Evolutionary conservation across 2,329 filamentous ascomycete species (phyloP).

Genomic region (Fusarium penzigii): DNA sequence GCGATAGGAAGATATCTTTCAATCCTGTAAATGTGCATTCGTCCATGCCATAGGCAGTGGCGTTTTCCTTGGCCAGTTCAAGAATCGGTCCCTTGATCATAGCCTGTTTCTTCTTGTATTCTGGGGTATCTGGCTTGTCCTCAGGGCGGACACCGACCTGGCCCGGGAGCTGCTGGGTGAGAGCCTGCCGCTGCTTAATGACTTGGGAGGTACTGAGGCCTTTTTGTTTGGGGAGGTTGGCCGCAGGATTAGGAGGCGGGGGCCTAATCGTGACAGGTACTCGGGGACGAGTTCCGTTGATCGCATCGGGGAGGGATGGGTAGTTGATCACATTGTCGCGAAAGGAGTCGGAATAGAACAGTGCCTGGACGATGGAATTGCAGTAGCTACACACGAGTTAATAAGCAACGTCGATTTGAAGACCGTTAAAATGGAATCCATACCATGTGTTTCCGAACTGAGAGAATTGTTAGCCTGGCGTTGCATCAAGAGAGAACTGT

Average conservation of each 20-base stretch:
- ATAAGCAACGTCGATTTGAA: constrained; percentile 2
- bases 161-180: constrained; percentile 56
- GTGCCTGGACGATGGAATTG: constrained; percentile 96
- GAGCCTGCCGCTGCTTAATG: constrained; percentile 55
- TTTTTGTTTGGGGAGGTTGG: constrained; percentile 46
- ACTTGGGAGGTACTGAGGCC: constrained; percentile 57
- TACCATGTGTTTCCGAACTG: constrained; percentile 99
- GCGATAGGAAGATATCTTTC: constrained; percentile 92
- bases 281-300: constrained; percentile 59
- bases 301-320: constrained; percentile 71
- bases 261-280: constrained; percentile 64
- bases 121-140: constrained; percentile 90
- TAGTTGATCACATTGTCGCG: constrained; percentile 94
- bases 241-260: constrained; percentile 48
- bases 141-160: constrained; percentile 68
- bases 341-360: constrained; percentile 94
- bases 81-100: constrained; percentile 85
- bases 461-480: constrained; percentile 36
- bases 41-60: constrained; percentile 82
- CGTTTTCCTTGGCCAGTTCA: constrained; percentile 80
- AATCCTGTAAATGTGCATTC: constrained; percentile 93
- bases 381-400: constrained; percentile 70
- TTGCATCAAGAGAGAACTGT: background rate
- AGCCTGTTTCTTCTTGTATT: constrained; percentile 97
- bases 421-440: constrained; percentile 22